Conservation (phyloP, 768 basidiomycete genomes). For the Mycena floridula region DNA sequence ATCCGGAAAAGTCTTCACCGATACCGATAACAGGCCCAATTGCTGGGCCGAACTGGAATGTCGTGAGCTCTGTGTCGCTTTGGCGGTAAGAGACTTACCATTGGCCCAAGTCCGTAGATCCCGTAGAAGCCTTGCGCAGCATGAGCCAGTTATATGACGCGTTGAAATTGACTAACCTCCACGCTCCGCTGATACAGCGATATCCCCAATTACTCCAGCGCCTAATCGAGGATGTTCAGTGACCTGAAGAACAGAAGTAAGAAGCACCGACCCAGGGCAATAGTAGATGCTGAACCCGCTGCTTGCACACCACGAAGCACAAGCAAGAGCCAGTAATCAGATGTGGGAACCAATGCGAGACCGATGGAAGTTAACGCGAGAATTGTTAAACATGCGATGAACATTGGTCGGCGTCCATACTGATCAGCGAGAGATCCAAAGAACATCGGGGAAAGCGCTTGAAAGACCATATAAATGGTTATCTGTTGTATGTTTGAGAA, state of each 20-base stretch:
- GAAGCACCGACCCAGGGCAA: constrained; percentile 52
- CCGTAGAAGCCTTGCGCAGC: no score
- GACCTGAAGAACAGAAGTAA: background rate
- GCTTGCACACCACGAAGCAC: constrained; percentile 80
- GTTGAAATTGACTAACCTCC: no score
- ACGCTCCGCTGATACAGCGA: constrained; percentile 65
- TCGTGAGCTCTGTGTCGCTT: constrained; percentile 4
- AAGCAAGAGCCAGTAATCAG: constrained; percentile 74
- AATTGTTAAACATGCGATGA: constrained; percentile 56
- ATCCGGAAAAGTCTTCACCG: no score
- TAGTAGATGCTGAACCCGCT: constrained; percentile 70
- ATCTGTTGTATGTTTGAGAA: constrained; percentile 24
- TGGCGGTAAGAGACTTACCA: constrained; percentile 27
- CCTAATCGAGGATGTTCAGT: constrained; percentile 26
- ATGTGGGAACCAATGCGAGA: constrained; percentile 40
- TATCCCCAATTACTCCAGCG: constrained; percentile 75
- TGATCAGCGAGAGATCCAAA: constrained; percentile 71
- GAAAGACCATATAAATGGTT: constrained; percentile 69
- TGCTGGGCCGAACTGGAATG: constrained; percentile 47
- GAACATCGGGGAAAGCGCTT: constrained; percentile 58
- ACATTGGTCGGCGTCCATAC: constrained; percentile 57
- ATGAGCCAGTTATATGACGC: no score
- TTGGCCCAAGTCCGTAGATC: constrained; percentile 57
- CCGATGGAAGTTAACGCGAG: constrained; percentile 63
- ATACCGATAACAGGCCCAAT: constrained; percentile 56